Conservation (phyloP, 2,329 filamentous ascomycete genomes). For the Thelonectria blattea region DNA sequence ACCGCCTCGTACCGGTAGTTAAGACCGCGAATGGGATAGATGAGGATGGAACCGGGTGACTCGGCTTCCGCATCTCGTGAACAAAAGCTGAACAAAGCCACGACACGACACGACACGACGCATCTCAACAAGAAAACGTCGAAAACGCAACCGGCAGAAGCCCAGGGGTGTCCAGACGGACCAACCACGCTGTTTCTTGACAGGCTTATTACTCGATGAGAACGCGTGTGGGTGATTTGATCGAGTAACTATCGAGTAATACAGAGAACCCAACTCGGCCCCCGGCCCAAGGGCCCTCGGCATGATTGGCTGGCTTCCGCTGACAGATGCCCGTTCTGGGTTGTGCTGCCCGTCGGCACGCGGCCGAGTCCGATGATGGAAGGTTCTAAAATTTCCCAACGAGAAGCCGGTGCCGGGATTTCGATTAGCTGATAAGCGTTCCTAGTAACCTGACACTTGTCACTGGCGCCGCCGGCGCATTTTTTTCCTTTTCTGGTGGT, state of each 20-base stretch:
- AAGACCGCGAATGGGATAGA: background rate
- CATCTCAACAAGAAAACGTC: conserved; percentile 3
- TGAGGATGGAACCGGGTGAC: background rate
- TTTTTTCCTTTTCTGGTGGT: background rate
- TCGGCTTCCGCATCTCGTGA: conserved; percentile 8
- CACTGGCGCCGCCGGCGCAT: conserved; percentile 12
- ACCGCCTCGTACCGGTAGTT: conserved; percentile 1
- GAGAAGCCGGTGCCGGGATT: conserved; percentile 14
- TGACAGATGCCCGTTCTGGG: background rate
- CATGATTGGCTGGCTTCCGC: conserved; percentile 31
- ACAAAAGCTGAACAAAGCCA: background rate
- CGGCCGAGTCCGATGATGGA: conserved; percentile 34
- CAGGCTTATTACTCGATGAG: conserved; percentile 10
- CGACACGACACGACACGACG: too few relatives aligned
- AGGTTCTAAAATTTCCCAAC: background rate
- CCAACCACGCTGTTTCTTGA: background rate
- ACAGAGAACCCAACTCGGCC: background rate
- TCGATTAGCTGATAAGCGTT: conserved; percentile 20
- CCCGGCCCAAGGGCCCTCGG: conserved; percentile 14
- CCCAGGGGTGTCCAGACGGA: background rate
- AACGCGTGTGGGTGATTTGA: conserved; percentile 44
- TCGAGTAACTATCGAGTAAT: conserved; percentile 56
- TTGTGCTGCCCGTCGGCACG: conserved; percentile 18
- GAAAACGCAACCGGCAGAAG: background rate
- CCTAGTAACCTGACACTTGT: background rate